Percentiles rank a stretch among this genome's conserved stretches.
phyloP scores from a whole-genome alignment of 1,284 basidiomycete species.

The Paramarasmius palmivorus region DNA sequence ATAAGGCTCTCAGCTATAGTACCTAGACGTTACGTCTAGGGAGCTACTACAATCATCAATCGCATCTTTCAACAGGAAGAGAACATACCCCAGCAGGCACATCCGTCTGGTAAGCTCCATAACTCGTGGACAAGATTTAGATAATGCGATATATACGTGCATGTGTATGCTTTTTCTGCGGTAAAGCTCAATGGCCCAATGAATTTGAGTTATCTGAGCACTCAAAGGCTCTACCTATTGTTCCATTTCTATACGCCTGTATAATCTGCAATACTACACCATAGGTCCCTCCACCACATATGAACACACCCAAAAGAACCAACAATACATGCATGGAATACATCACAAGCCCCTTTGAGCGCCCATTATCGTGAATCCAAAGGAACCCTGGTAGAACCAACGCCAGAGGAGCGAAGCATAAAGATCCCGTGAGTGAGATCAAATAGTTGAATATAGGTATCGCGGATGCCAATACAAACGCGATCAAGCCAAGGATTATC shows the following conservation, averaged over 20 bases:
- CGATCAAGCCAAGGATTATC: background rate
- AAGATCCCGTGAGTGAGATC: background rate
- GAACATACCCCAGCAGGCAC: too few species aligned
- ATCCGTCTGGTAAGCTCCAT: too few species aligned
- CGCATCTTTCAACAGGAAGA: too few species aligned
- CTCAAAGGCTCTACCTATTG: background rate
- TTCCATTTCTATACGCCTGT: background rate
- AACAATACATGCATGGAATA: background rate
- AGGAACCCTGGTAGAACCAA: background rate
- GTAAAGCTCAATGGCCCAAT: too few species aligned
- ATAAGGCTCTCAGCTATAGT: too few species aligned
- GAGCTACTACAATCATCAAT: too few species aligned
- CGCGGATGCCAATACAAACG: background rate
- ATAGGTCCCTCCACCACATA: background rate
- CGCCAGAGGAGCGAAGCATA: background rate
- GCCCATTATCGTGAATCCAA: slow-evolving; percentile 1
- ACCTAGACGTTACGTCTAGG: too few species aligned
- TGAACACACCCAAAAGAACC: background rate
- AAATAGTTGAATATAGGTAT: slow-evolving; percentile 2
- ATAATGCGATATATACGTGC: too few species aligned
- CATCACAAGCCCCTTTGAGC: background rate
- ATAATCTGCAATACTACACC: background rate
- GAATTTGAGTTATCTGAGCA: too few species aligned
- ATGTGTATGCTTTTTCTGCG: too few species aligned
- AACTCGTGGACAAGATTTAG: too few species aligned